phyloP scores from a whole-genome alignment of 495 filamentous ascomycete species.

The Xylaria castorea region DNA sequence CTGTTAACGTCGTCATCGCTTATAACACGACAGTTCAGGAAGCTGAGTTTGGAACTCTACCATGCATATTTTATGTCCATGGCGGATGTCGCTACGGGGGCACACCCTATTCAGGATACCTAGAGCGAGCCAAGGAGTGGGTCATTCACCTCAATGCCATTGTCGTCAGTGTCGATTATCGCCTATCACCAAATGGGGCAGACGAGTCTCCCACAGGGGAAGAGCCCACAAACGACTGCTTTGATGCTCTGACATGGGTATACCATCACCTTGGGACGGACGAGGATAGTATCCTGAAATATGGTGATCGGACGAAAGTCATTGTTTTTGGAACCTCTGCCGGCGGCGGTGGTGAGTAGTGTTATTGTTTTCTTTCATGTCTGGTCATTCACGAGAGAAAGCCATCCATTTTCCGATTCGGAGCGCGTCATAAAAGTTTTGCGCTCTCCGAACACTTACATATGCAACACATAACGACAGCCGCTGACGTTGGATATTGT shows the following conservation, averaged over 20 bases:
- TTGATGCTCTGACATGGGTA: slow-evolving; percentile 27
- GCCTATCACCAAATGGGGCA: slow-evolving; percentile 26
- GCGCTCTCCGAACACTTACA: not conserved
- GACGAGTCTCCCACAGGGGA: slow-evolving; percentile 27
- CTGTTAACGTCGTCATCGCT: slow-evolving; percentile 26
- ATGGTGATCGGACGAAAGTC: slow-evolving; percentile 20
- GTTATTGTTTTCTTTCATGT: not conserved
- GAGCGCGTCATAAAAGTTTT: not conserved
- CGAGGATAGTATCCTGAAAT: slow-evolving; percentile 19
- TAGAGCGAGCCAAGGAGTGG: slow-evolving; percentile 27
- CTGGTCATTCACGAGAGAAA: not conserved
- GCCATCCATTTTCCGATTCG: not conserved
- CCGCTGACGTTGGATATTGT: not conserved
- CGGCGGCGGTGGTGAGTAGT: slow-evolving; percentile 20
- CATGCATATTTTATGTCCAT: slow-evolving; percentile 30
- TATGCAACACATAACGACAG: not conserved
- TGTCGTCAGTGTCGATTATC: slow-evolving; percentile 27
- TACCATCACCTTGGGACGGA: slow-evolving; percentile 22
- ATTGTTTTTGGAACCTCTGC: slow-evolving; percentile 25
- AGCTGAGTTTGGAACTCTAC: slow-evolving; percentile 16
- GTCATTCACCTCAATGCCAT: slow-evolving; percentile 20
- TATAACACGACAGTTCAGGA: not conserved
- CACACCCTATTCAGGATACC: slow-evolving; percentile 27
- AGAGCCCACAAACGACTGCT: slow-evolving; percentile 30
- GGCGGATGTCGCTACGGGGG: slow-evolving; percentile 26